Evolutionary conservation across 2,329 filamentous ascomycete genomes (phyloP).

Genomic region (Ophiocordyceps australis): DNA sequence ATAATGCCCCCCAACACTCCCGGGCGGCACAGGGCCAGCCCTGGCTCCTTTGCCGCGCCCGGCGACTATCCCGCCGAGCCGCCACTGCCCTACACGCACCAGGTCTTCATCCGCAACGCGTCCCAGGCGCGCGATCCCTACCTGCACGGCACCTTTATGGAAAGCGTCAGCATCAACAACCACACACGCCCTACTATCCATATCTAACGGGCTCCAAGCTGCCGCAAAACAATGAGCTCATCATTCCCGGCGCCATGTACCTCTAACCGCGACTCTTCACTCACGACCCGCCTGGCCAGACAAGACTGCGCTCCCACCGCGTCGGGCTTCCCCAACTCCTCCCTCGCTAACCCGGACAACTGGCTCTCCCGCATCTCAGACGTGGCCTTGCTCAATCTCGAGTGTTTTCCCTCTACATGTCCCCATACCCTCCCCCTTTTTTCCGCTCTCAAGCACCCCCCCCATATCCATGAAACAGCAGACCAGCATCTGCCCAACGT

Average conservation of each 20-base stretch:
- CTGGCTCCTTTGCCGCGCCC: conserved; percentile 23
- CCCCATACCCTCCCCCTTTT: no score
- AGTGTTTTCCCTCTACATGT: no score
- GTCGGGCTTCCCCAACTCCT: conserved; percentile 12
- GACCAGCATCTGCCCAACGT: conserved; percentile 53
- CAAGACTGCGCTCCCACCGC: no score
- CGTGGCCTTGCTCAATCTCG: conserved; percentile 24
- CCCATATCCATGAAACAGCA: no score
- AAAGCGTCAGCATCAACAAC: conserved; percentile 30
- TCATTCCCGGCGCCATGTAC: conserved; percentile 49
- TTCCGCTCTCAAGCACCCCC: no score
- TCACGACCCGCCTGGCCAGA: no score
- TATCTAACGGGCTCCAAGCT: conserved; percentile 47
- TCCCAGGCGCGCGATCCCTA: conserved; percentile 35
- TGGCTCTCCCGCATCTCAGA: conserved; percentile 22
- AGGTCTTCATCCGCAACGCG: conserved; percentile 38
- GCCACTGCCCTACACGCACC: conserved; percentile 15
- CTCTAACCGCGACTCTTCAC: no score
- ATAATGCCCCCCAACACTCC: conserved; percentile 17
- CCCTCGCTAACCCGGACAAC: conserved; percentile 15
- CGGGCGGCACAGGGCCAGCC: no score
- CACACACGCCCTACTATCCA: conserved; percentile 35
- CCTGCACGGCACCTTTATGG: conserved; percentile 38
- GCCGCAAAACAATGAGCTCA: conserved; percentile 43
- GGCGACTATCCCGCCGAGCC: conserved; percentile 14